Evolutionary conservation across 441 rosid species (phyloP).

Genomic region (Macaranga tanarius): DNA sequence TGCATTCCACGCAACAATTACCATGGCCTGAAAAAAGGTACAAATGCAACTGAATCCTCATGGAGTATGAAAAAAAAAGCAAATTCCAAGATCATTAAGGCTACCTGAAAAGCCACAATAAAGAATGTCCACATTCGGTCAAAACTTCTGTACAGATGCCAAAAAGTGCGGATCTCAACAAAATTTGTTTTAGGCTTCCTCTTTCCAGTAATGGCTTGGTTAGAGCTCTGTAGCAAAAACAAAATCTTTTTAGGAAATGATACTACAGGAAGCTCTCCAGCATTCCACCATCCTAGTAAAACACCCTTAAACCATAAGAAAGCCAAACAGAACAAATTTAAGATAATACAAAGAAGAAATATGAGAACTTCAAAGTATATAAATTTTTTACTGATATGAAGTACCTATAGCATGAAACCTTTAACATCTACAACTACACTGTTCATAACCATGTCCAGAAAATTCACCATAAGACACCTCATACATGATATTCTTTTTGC

Average conservation of each 20-base stretch:
- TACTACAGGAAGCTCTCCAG: background rate
- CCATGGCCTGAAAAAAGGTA: constrained; percentile 69
- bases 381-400: background rate
- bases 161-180: constrained; percentile 99
- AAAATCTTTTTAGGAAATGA: constrained; percentile 8
- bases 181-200: constrained; percentile 89
- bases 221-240: constrained; percentile 52
- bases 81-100: constrained; percentile 18
- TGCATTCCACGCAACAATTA: constrained; percentile 87
- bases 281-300: background rate
- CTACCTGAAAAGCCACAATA: constrained; percentile 83
- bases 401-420: background rate
- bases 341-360: background rate
- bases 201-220: constrained; percentile 50
- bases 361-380: too few relatives aligned
- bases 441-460: too few relatives aligned
- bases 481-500: too few relatives aligned
- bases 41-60: constrained; percentile 22
- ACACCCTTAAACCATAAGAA: background rate
- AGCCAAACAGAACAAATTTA: constrained; percentile 1
- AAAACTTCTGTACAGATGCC: constrained; percentile 90
- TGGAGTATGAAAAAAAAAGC: constrained; percentile 20
- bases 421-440: background rate
- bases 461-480: too few relatives aligned
- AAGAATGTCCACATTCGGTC: constrained; percentile 98